These are phyloP conservation scores for Candida sphagnicola DNA, from an alignment of 805 yeast species.

Conservation along the genomic window DNA sequence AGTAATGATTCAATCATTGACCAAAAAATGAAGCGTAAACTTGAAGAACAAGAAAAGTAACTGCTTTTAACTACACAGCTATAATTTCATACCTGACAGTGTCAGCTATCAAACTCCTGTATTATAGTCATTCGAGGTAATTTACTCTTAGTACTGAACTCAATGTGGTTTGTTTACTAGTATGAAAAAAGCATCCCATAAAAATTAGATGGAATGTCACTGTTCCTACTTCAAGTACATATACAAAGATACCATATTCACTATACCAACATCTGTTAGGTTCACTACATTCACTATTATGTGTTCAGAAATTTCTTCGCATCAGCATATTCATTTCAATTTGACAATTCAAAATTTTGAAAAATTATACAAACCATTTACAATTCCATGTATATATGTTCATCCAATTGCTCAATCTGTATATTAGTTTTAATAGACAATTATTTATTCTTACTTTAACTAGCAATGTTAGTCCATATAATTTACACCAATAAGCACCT, in stretches of 20 bases:
- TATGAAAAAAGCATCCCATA: too few relatives aligned
- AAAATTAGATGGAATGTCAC: too few relatives aligned
- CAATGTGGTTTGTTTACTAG: too few relatives aligned
- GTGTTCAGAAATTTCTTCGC: background rate
- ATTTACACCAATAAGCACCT: background rate
- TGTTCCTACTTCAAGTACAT: too few relatives aligned
- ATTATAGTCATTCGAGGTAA: too few relatives aligned
- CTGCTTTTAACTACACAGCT: background rate
- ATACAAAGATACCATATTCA: too few relatives aligned
- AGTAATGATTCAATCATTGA: slow-evolving; percentile 39
- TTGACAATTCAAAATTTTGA: background rate
- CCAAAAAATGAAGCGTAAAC: slow-evolving; percentile 20
- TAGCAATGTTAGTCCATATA: background rate
- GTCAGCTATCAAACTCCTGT: too few relatives aligned
- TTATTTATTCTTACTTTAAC: background rate
- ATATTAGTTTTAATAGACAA: background rate
- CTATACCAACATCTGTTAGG: background rate
- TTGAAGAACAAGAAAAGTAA: slow-evolving; percentile 7
- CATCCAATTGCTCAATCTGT: background rate
- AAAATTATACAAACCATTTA: background rate
- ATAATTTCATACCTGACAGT: too few relatives aligned
- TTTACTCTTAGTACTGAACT: too few relatives aligned
- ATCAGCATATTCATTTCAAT: background rate
- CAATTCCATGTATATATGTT: background rate
- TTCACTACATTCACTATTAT: background rate